These are phyloP conservation scores for Pilaira anomala DNA, from an alignment of 192 early-diverging fungal genomes.

Conservation along the genomic window DNA sequence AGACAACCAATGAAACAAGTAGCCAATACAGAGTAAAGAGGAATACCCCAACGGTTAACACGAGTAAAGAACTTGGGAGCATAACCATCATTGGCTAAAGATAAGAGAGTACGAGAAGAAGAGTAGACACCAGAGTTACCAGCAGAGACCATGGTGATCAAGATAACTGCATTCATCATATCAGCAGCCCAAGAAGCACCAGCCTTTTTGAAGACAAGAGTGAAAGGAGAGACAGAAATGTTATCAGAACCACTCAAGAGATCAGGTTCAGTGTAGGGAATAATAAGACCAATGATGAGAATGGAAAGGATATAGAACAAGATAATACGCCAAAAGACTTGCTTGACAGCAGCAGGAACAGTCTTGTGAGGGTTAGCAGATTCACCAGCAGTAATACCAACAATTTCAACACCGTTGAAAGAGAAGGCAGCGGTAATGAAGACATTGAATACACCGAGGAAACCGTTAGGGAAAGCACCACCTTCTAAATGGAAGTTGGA, in stretches of 20 bases:
- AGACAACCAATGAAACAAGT: slow-evolving; percentile 64
- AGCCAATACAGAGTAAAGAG: slow-evolving; percentile 53
- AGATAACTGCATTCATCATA: slow-evolving; percentile 70
- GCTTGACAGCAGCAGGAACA: slow-evolving; percentile 67
- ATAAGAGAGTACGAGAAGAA: slow-evolving; percentile 75
- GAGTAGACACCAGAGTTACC: slow-evolving; percentile 88
- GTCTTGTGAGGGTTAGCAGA: slow-evolving; percentile 79
- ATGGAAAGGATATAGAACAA: slow-evolving; percentile 84
- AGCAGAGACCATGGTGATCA: slow-evolving; percentile 68
- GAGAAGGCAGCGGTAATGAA: slow-evolving; percentile 79
- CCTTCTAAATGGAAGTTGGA: slow-evolving; percentile 59
- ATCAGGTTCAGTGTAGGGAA: slow-evolving; percentile 61
- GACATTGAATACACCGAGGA: slow-evolving; percentile 61
- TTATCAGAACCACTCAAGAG: slow-evolving; percentile 55
- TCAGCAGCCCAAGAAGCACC: slow-evolving; percentile 61
- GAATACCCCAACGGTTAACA: slow-evolving; percentile 64
- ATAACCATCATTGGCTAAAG: slow-evolving; percentile 73
- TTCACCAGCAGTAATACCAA: slow-evolving; percentile 90
- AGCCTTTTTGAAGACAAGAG: slow-evolving; percentile 60
- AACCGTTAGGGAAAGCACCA: slow-evolving; percentile 58
- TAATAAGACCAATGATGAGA: slow-evolving; percentile 81
- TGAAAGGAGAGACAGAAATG: slow-evolving; percentile 64
- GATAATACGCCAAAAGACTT: slow-evolving; percentile 80
- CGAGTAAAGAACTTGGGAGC: slow-evolving; percentile 64
- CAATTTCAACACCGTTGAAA: slow-evolving; percentile 85